Base-by-base conservation (phyloP, 495 filamentous ascomycete species). In the Alectoria sarmentosa region DNA sequence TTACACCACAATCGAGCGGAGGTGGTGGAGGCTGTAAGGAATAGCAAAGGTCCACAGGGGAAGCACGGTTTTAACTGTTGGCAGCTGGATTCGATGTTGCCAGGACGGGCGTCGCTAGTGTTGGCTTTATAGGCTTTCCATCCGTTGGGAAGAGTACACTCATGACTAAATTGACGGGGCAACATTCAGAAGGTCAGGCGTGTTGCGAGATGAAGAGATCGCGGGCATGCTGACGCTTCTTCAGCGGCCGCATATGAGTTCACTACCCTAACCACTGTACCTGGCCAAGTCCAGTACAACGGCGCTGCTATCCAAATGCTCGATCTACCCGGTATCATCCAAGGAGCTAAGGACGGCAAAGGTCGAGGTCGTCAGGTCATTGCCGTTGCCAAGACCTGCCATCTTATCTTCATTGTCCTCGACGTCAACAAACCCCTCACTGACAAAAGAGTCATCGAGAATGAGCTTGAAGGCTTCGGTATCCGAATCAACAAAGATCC, bases 351-450 rank as follows among this genome's bases (percentile, higher is more conserved):
- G 76, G 94, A 98, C 76, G 94, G 94, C 62, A 95, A 96, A 76
- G 94, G 94, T 81, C 88, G 94, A 81, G 94, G 94, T 82, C 87
- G 95, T 69, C 94, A 98, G 76, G 94, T 98, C 69, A 98, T 98
- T 81, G 93, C 94, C 23, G 94, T 98, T 60, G 92, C 95, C 59
- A 98, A 98, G 81, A 98, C 93, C 44, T 98, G 94, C 79, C 90
- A 98, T 80, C 79, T 98, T 61, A 98, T 98, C 67, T 98, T 98
- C 78, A 98, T 98, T 72, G 93, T 98, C 49, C 82, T 98, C 37
- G 94, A 98, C 76, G 94, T 98, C 70, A 97, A 98, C 80, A 98
- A 98, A 78, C 95, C 94, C 36, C 75, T 98, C 70, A 94, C 92
- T 44, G 94, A 98, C 78, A 98, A 98, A 80, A 87, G 90, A 67